Conservation (phyloP, 2,329 filamentous ascomycete species). For the Colletotrichum coccodes region DNA sequence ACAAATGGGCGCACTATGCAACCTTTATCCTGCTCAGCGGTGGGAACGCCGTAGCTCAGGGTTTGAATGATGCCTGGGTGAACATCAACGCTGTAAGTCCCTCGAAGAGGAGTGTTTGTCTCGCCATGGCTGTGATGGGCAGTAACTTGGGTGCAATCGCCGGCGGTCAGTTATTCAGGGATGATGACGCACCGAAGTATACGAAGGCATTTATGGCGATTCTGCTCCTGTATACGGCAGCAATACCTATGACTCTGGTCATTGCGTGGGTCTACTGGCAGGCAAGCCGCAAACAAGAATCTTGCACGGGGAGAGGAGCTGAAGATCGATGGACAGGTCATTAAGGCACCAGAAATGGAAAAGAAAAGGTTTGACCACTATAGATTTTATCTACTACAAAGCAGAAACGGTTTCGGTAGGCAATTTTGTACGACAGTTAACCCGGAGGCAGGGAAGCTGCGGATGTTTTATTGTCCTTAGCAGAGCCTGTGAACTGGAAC, state of each 20-base stretch:
- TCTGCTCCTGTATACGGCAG: slow-evolving; percentile 23
- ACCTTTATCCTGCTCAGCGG: slow-evolving; percentile 30
- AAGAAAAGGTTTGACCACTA: not conserved
- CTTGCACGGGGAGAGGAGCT: not conserved
- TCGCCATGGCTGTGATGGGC: slow-evolving; percentile 33
- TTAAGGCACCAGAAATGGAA: not conserved
- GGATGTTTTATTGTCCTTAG: too few species aligned
- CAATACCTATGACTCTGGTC: slow-evolving; percentile 31
- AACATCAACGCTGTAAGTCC: slow-evolving; percentile 27
- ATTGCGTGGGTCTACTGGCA: slow-evolving; percentile 38
- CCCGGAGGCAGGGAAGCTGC: too few species aligned
- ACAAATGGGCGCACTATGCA: slow-evolving; percentile 26
- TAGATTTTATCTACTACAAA: too few species aligned
- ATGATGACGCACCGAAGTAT: slow-evolving; percentile 27
- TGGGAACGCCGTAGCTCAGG: slow-evolving; percentile 30
- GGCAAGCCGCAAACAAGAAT: slow-evolving; percentile 37
- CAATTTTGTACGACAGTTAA: too few species aligned
- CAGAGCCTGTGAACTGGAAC: too few species aligned
- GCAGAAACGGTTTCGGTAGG: too few species aligned
- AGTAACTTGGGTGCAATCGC: slow-evolving; percentile 30
- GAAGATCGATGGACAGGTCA: not conserved
- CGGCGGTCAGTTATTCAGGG: slow-evolving; percentile 26
- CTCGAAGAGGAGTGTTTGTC: slow-evolving; percentile 24
- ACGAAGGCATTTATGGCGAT: slow-evolving; percentile 28
- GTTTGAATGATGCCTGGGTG: slow-evolving; percentile 32